Evolutionary conservation across 352 stramenopile genomes (phyloP).

Genomic region (Pythium biforme): DNA sequence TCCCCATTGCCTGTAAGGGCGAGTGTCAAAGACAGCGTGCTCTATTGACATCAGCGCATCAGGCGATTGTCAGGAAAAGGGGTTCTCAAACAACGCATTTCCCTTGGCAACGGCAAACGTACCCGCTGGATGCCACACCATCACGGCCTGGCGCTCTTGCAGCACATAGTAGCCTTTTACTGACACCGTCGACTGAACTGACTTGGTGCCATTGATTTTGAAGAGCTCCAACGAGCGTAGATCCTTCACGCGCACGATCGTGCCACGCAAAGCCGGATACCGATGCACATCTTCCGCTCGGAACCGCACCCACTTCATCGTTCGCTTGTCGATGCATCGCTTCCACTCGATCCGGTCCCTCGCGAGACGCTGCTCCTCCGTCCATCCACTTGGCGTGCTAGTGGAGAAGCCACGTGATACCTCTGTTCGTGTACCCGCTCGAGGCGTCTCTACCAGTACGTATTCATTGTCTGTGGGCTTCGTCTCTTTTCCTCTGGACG

Average conservation of each 20-base stretch:
- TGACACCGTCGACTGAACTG: constrained; percentile 3
- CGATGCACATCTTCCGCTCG: constrained; percentile 8
- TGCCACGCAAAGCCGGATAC: constrained; percentile 2
- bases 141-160: constrained; percentile 2
- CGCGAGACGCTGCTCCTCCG: constrained; percentile 52
- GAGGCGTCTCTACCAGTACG: constrained; percentile 4
- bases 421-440: background rate
- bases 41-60: background rate
- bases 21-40: background rate
- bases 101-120: background rate
- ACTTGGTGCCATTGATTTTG: background rate
- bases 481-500: no score
- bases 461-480: background rate
- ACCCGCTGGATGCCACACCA: constrained; percentile 10
- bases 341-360: constrained; percentile 72
- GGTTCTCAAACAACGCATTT: background rate
- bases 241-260: constrained; percentile 9
- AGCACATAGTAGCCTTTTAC: constrained; percentile 13
- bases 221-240: background rate
- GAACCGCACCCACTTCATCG: constrained; percentile 44
- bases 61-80: background rate
- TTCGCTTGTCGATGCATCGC: constrained; percentile 39
- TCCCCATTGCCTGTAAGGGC: constrained; percentile 20
- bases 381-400: constrained; percentile 16
- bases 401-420: background rate